phyloP scores from a whole-genome alignment of 108 stramenopile genomes.

The Fistulifera solaris region DNA sequence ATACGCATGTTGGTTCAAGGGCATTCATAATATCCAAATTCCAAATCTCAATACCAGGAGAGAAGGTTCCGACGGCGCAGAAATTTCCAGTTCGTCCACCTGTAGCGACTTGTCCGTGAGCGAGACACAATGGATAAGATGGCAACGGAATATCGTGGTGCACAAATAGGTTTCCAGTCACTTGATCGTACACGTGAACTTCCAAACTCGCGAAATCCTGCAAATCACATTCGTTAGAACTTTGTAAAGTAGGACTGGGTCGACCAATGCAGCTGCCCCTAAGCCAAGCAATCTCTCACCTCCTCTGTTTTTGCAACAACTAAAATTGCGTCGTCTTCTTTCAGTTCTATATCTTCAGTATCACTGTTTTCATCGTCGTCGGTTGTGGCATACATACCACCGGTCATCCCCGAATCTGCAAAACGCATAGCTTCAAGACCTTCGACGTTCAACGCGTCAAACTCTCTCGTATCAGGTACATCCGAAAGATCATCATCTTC shows the following conservation, averaged over 20 bases:
- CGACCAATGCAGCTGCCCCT: no score
- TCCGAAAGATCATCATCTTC: slow-evolving; percentile 74
- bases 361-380: slow-evolving; percentile 85
- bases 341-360: slow-evolving; percentile 59
- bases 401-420: slow-evolving; percentile 60
- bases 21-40: slow-evolving; percentile 97
- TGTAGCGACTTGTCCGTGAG: slow-evolving; percentile 54
- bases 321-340: slow-evolving; percentile 64
- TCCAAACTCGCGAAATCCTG: slow-evolving; percentile 86
- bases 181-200: slow-evolving; percentile 78
- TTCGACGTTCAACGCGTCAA: slow-evolving; percentile 66
- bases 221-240: no score
- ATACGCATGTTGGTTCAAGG: slow-evolving; percentile 82
- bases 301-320: slow-evolving; percentile 83
- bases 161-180: slow-evolving; percentile 87
- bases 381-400: slow-evolving; percentile 30
- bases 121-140: slow-evolving; percentile 91
- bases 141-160: slow-evolving; percentile 99
- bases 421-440: slow-evolving; percentile 69
- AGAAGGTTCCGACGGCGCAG: slow-evolving; percentile 95
- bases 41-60: slow-evolving; percentile 98
- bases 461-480: slow-evolving; percentile 81
- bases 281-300: slow-evolving; percentile 24
- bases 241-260: no score
- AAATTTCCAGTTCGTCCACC: slow-evolving; percentile 69